These are phyloP conservation scores for Fraxinus excelsior DNA, from an alignment of 257 asterid genomes.

Conservation along the genomic window DNA sequence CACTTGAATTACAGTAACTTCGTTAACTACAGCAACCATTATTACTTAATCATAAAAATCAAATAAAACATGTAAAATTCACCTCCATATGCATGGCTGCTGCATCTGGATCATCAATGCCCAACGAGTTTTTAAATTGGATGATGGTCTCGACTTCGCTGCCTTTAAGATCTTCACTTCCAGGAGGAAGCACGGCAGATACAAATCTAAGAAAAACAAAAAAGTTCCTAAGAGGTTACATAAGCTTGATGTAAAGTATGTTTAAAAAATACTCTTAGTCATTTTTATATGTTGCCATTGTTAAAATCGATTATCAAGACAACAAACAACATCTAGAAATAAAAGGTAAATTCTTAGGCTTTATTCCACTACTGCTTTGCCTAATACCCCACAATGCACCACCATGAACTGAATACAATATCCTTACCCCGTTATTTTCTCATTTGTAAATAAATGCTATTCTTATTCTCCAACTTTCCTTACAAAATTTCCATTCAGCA, in stretches of 20 bases:
- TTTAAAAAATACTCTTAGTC: background rate
- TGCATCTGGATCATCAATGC: slow-evolving; percentile 99
- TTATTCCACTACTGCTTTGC: background rate
- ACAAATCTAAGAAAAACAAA: slow-evolving; percentile 53
- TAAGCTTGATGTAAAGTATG: background rate
- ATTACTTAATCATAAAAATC: slow-evolving; percentile 3
- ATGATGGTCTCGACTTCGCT: slow-evolving; percentile 80
- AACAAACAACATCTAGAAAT: background rate
- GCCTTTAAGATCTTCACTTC: slow-evolving; percentile 83
- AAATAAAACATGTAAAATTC: slow-evolving; percentile 15
- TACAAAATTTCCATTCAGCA: background rate
- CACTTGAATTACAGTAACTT: slow-evolving; percentile 23
- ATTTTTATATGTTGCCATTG: background rate
- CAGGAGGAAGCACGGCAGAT: slow-evolving; percentile 78
- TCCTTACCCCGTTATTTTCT: background rate
- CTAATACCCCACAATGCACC: background rate
- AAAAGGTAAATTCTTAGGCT: background rate
- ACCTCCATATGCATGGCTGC: slow-evolving; percentile 99
- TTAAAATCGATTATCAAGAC: background rate
- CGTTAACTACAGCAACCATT: slow-evolving; percentile 11
- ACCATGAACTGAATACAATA: background rate
- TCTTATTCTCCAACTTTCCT: background rate
- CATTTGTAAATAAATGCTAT: background rate
- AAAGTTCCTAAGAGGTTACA: background rate
- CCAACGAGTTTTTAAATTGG: slow-evolving; percentile 77